These are phyloP conservation scores for Vaccinium macrocarpon DNA, from an alignment of 148 eudicot species.

Conservation along the genomic window DNA sequence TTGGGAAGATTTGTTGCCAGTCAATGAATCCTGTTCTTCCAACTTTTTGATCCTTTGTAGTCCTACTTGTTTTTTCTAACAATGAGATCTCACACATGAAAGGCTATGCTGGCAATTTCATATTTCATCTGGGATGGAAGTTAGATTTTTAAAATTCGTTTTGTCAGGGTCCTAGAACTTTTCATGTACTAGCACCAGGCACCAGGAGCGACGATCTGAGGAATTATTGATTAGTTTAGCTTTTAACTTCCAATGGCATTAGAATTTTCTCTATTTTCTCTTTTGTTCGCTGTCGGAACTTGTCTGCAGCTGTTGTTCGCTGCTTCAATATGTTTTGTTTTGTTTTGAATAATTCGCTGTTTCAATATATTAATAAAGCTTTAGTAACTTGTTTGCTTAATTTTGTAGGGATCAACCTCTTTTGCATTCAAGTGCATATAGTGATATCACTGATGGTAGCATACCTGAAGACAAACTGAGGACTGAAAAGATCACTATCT, in stretches of 20 bases:
- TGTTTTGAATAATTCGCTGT: too few species aligned
- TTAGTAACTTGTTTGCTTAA: slow-evolving; percentile 5
- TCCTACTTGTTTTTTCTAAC: too few species aligned
- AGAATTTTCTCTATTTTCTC: background rate
- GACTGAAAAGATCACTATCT: slow-evolving; percentile 77
- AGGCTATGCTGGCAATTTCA: too few species aligned
- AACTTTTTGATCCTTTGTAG: background rate
- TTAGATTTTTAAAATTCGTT: too few species aligned
- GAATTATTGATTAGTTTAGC: too few species aligned
- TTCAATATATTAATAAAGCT: background rate
- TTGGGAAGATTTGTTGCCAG: background rate
- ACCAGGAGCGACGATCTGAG: background rate
- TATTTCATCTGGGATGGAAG: too few species aligned
- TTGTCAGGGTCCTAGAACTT: too few species aligned
- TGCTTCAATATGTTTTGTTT: background rate
- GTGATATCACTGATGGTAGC: slow-evolving; percentile 38
- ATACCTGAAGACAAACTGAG: slow-evolving; percentile 53
- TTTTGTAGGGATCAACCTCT: slow-evolving; percentile 82
- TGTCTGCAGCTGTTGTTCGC: background rate
- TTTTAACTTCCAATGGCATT: background rate
- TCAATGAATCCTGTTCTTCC: background rate
- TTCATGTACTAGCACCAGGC: background rate
- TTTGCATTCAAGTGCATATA: slow-evolving; percentile 50
- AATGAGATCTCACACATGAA: too few species aligned
- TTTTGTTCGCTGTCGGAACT: too few species aligned